These are phyloP conservation scores for Hemileccinum rubropunctum DNA, from an alignment of 768 basidiomycete genomes.

Conservation along the genomic window DNA sequence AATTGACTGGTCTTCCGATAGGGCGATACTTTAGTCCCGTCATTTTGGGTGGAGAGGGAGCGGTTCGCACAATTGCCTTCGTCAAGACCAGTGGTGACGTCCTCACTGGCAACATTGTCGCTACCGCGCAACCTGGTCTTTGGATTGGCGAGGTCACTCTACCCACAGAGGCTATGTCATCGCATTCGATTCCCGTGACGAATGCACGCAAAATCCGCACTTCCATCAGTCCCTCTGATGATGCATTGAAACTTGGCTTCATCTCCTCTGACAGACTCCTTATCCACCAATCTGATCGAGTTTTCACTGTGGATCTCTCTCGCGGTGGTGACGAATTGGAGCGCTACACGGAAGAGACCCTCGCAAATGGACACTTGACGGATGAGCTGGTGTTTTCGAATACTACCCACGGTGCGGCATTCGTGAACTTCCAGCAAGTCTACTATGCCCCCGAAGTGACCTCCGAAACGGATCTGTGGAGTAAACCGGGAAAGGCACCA, in stretches of 20 bases:
- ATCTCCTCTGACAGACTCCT: conserved; percentile 54
- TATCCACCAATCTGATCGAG: conserved; percentile 53
- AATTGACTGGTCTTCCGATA: conserved; percentile 55
- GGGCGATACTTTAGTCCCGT: conserved; percentile 65
- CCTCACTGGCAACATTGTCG: conserved; percentile 62
- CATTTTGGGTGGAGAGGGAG: conserved; percentile 43
- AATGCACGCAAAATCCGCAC: conserved; percentile 52
- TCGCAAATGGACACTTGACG: conserved; percentile 58
- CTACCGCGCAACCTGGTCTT: conserved; percentile 60
- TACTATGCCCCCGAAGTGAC: conserved; percentile 51
- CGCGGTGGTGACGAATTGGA: conserved; percentile 45
- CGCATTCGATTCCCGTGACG: conserved; percentile 36
- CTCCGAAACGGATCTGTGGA: conserved; percentile 53
- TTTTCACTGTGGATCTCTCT: conserved; percentile 50
- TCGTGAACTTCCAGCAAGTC: conserved; percentile 69
- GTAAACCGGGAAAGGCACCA: conserved; percentile 67
- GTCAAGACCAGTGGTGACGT: conserved; percentile 58
- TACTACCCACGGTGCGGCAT: conserved; percentile 46
- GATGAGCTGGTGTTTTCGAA: conserved; percentile 51
- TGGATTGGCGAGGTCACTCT: conserved; percentile 62
- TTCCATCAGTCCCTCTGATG: conserved; percentile 42
- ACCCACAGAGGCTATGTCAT: conserved; percentile 31
- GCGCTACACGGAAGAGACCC: conserved; percentile 43
- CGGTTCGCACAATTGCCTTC: conserved; percentile 53
- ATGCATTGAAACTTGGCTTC: conserved; percentile 53